phyloP scores from a whole-genome alignment of 2,329 filamentous ascomycete species.

The Aspergillus unguis region DNA sequence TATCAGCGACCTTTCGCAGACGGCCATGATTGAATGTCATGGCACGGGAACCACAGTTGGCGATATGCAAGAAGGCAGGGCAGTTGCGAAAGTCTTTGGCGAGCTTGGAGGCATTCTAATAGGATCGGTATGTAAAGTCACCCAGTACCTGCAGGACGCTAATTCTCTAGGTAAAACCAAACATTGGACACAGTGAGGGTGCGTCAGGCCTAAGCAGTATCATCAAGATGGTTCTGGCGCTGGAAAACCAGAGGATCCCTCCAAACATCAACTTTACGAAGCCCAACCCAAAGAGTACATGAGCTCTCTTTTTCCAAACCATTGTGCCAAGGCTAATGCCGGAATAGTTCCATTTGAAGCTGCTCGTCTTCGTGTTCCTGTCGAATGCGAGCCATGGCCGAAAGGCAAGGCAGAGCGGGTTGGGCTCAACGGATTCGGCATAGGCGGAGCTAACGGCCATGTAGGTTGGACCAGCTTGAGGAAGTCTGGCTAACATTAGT shows the following conservation, averaged over 20 bases:
- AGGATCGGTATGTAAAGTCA: slow-evolving; percentile 11
- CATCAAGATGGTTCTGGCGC: slow-evolving; percentile 19
- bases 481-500: not conserved
- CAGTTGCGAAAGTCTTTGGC: slow-evolving; percentile 10
- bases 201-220: slow-evolving; percentile 19
- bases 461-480: not conserved
- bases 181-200: slow-evolving; percentile 22
- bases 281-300: slow-evolving; percentile 21
- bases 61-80: not conserved
- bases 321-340: not conserved
- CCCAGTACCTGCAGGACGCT: not conserved
- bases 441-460: slow-evolving; percentile 17
- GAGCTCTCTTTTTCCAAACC: not conserved
- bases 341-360: slow-evolving; percentile 12
- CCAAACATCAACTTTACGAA: slow-evolving; percentile 22
- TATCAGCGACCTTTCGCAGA: slow-evolving; percentile 8
- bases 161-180: slow-evolving; percentile 17
- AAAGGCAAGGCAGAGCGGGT: slow-evolving; percentile 15
- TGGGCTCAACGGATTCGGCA: slow-evolving; percentile 29
- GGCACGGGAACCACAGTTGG: slow-evolving; percentile 11
- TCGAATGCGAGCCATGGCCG: slow-evolving; percentile 18
- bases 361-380: not conserved
- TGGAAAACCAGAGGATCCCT: slow-evolving; percentile 20
- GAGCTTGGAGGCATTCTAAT: slow-evolving; percentile 11
- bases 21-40: slow-evolving; percentile 16